Base-by-base conservation (phyloP, 352 stramenopile genomes). In the Phytophthora brassicae region DNA sequence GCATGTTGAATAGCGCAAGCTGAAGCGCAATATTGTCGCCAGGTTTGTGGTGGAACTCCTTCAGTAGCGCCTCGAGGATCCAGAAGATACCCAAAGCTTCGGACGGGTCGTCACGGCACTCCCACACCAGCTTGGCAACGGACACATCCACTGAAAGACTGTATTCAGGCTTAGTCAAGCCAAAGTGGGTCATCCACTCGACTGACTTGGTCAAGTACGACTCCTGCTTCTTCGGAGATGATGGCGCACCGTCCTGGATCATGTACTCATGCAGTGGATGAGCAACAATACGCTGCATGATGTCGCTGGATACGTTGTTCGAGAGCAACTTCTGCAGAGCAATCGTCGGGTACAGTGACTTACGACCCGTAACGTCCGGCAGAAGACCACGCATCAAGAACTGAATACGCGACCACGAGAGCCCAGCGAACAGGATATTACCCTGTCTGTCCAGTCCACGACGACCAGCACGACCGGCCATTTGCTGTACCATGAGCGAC, bases 401-500 rank as follows among this genome's bases (percentile, higher is more conserved):
- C 62, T 98, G 92, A 67, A 99, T 98, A 60, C 96, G 94, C 24
- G 84, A 79, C 90, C 93, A 98, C 44, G 94, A 88, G 58, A 99
- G 87, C 56, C 95, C 95, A 28, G 97, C 88, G 68, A 99, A 99
- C 42, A 99, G 81, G 42, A 99, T 82, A 75, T 98, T 98, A 69
- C 96, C 96, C 75, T 99, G 95, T 28, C 96, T 88, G 74, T 99
- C 97, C 53, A 99, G 88, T 68, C 97, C 97, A 88, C 97, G 92
- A 68, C 97, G 94, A 64, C 97, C 97, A 28, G 97, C 97, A 75
- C 97, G 94, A 72, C 97, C 97, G 78, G 97, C 95, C 97, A 99
- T 99, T 78, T 99, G 97, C 76, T 99, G 96, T 14, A 98, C 96
- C 89, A 99, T 98, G 9, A 99, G 77, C 50, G 96, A 97, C 1